These are phyloP conservation scores for Coccinonectria pachysandricola DNA, from an alignment of 2,329 filamentous ascomycete species.

Conservation along the genomic window DNA sequence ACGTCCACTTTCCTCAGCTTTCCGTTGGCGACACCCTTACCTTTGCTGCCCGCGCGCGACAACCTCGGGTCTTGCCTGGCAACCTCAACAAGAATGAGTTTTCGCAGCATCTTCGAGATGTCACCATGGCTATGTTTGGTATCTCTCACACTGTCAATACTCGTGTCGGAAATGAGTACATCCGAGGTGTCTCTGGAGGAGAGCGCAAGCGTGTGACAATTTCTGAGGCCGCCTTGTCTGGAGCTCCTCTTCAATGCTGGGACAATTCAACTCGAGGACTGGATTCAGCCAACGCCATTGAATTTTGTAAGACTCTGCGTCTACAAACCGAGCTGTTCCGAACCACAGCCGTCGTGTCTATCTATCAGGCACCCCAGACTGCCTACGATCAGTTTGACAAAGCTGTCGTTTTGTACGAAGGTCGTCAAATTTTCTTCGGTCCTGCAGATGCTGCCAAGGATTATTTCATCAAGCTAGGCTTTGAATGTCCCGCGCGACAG, in stretches of 20 bases:
- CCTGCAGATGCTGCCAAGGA: slow-evolving; percentile 47
- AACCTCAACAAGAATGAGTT: slow-evolving; percentile 45
- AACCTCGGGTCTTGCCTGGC: slow-evolving; percentile 50
- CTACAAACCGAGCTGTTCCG: slow-evolving; percentile 57
- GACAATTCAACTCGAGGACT: slow-evolving; percentile 66
- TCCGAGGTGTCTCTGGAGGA: slow-evolving; percentile 65
- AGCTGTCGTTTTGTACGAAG: slow-evolving; percentile 47
- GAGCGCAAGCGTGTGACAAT: slow-evolving; percentile 61
- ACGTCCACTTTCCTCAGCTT: slow-evolving; percentile 70
- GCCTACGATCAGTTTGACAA: slow-evolving; percentile 57
- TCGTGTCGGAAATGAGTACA: slow-evolving; percentile 62
- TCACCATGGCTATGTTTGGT: slow-evolving; percentile 67
- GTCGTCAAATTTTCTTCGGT: slow-evolving; percentile 54
- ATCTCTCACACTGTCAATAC: slow-evolving; percentile 66
- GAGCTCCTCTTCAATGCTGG: slow-evolving; percentile 53
- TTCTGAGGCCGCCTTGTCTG: slow-evolving; percentile 49
- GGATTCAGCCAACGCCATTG: slow-evolving; percentile 65
- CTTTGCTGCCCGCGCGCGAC: slow-evolving; percentile 63
- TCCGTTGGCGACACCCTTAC: slow-evolving; percentile 70
- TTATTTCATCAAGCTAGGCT: slow-evolving; percentile 59
- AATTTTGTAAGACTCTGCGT: slow-evolving; percentile 62
- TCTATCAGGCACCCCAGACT: slow-evolving; percentile 59
- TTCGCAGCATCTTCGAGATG: slow-evolving; percentile 55
- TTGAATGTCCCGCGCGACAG: slow-evolving; percentile 54
- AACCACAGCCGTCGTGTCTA: slow-evolving; percentile 58